phyloP scores from a whole-genome alignment of 1,139 yeast species.

The Diutina ranongensis region DNA sequence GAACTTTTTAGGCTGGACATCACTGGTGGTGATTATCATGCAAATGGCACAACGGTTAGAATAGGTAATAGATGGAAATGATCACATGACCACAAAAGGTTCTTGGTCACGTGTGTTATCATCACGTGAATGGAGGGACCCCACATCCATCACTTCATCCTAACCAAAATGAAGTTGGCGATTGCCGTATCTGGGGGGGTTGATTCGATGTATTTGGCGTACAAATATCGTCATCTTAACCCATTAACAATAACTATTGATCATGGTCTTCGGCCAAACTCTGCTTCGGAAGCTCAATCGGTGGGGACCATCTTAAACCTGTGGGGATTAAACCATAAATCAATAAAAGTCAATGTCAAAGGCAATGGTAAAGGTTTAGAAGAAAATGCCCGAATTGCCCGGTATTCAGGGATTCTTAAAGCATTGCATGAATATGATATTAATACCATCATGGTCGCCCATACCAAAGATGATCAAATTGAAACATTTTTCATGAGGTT shows the following conservation, averaged over 20 bases:
- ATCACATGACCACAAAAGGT: not conserved
- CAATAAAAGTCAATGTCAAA: conserved; percentile 22
- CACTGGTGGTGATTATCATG: conserved; percentile 73
- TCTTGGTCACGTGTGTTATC: no score
- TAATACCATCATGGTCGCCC: conserved; percentile 43
- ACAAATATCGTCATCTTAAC: conserved; percentile 15
- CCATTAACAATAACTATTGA: conserved; percentile 47
- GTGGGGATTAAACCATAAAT: conserved; percentile 32
- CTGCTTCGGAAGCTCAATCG: conserved; percentile 34
- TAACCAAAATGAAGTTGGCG: not conserved
- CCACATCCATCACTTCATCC: no score
- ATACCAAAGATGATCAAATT: conserved; percentile 58
- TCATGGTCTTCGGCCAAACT: conserved; percentile 39
- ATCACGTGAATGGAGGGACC: no score
- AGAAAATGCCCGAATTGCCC: conserved; percentile 40
- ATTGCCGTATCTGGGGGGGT: conserved; percentile 73
- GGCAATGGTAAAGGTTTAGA: conserved; percentile 29
- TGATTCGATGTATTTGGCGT: conserved; percentile 61
- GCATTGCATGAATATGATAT: conserved; percentile 21
- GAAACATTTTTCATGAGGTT: conserved; percentile 59
- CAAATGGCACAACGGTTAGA: conserved; percentile 44
- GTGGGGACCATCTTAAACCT: conserved; percentile 23
- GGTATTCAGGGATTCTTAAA: conserved; percentile 35
- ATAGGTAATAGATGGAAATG: not conserved
- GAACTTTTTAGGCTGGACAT: conserved; percentile 92